Conservation (phyloP, 176 grass and related monocot species). For the Chrysopogon serrulatus region DNA sequence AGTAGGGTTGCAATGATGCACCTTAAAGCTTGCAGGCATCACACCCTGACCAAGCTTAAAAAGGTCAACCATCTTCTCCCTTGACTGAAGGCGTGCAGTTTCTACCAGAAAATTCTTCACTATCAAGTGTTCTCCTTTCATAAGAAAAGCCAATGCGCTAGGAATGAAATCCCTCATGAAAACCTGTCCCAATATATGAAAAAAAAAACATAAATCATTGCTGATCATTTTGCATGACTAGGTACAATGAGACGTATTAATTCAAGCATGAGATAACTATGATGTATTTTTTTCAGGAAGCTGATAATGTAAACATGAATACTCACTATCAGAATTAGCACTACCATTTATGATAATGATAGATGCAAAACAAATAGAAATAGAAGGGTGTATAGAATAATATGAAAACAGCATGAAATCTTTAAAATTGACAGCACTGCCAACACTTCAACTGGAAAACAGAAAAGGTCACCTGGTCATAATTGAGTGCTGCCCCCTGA, state of each 20-base stretch:
- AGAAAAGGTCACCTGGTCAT: constrained; percentile 73
- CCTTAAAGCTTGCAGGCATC: constrained; percentile 92
- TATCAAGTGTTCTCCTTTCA: constrained; percentile 61
- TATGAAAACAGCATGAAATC: background rate
- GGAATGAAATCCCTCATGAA: constrained; percentile 97
- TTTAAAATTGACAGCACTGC: background rate
- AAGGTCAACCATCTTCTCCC: constrained; percentile 71
- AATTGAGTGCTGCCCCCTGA: constrained; percentile 67
- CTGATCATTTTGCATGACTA: constrained; percentile 1
- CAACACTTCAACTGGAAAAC: constrained; percentile 9
- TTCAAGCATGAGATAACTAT: constrained; percentile 10
- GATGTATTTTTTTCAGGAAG: constrained; percentile 9
- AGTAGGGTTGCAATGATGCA: constrained; percentile 35
- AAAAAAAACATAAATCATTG: constrained; percentile 11
- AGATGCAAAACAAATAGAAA: background rate
- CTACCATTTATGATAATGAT: background rate
- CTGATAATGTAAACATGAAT: constrained; percentile 13
- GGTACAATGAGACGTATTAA: constrained; percentile 18
- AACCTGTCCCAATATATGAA: constrained; percentile 45
- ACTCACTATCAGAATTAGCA: background rate
- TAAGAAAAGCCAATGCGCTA: constrained; percentile 75
- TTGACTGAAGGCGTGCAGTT: constrained; percentile 76
- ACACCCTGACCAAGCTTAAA: constrained; percentile 84
- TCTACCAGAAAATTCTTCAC: constrained; percentile 85
- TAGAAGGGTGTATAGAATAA: background rate